Conservation (phyloP, 75 land plant species). For the Pseudotsuga menziesii region DNA sequence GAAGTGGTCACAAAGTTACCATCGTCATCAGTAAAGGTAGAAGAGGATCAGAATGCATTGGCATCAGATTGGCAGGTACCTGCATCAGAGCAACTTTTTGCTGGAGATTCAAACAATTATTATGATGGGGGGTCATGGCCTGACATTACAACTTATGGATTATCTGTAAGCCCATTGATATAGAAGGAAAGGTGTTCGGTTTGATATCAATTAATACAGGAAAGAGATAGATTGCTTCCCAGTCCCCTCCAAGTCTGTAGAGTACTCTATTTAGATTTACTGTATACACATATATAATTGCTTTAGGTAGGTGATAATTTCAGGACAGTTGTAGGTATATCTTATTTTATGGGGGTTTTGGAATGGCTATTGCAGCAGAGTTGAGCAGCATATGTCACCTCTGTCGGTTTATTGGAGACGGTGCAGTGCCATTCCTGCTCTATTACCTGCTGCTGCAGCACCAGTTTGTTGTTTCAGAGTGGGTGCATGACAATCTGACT, state of each 20-base stretch:
- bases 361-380: conserved; percentile 14
- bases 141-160: conserved; percentile 2
- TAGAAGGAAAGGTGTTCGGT: conserved; percentile 3
- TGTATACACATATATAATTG: conserved; percentile 5
- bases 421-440: conserved; percentile 10
- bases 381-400: conserved; percentile 11
- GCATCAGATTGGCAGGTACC: conserved; percentile 13
- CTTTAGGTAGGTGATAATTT: not conserved
- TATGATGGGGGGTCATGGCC: conserved; percentile 10
- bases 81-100: not conserved
- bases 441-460: conserved; percentile 12
- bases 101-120: conserved; percentile 3
- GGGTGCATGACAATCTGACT: conserved; percentile 6
- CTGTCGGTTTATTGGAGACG: conserved; percentile 10
- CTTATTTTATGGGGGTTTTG: not conserved
- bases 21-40: conserved; percentile 7
- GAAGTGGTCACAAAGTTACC: conserved; percentile 5
- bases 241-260: not conserved
- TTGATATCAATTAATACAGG: not conserved
- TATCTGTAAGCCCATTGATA: conserved; percentile 4
- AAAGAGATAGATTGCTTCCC: not conserved
- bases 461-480: conserved; percentile 7
- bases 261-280: conserved; percentile 1
- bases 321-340: not conserved
- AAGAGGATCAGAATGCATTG: conserved; percentile 7